These are phyloP conservation scores for Aspergillus sp. DNA, from an alignment of 2,329 filamentous ascomycete species.

Conservation along the genomic window DNA sequence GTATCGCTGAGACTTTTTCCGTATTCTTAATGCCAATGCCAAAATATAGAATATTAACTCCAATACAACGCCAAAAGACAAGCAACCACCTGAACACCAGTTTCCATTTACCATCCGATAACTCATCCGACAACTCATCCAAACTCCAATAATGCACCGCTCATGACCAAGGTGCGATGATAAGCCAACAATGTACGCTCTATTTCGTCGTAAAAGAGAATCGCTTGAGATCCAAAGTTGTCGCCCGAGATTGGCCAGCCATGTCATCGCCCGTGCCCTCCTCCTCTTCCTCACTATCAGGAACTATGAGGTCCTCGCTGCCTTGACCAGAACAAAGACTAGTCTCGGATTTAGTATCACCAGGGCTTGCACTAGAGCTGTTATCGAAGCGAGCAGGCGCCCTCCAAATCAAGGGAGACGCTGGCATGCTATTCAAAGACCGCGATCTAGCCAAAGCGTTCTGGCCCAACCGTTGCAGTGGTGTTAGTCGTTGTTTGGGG, in stretches of 20 bases:
- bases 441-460: slow-evolving; percentile 39
- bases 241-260: slow-evolving; percentile 7
- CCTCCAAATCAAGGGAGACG: slow-evolving; percentile 6
- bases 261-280: slow-evolving; percentile 5
- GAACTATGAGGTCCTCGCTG: slow-evolving; percentile 54
- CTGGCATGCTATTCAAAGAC: slow-evolving; percentile 31
- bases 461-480: slow-evolving; percentile 43
- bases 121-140: neutral
- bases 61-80: neutral
- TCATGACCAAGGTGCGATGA: neutral
- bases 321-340: slow-evolving; percentile 31
- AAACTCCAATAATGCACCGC: slow-evolving; percentile 9
- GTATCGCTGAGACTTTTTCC: neutral
- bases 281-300: slow-evolving; percentile 50
- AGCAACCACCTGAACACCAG: neutral
- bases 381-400: neutral
- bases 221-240: slow-evolving; percentile 34
- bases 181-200: neutral
- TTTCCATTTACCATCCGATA: neutral
- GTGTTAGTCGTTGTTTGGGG: slow-evolving; percentile 28
- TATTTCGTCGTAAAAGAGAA: slow-evolving; percentile 33
- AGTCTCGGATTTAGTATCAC: neutral
- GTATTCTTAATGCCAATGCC: neutral
- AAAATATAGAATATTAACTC: neutral
- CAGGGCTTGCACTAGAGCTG: neutral